A percentile compares a stretch with the other conserved stretches of the same genome.
Evolutionary conservation across 371 early-diverging fungal genomes (phyloP).

Genomic region (Zychaea mexicana): DNA sequence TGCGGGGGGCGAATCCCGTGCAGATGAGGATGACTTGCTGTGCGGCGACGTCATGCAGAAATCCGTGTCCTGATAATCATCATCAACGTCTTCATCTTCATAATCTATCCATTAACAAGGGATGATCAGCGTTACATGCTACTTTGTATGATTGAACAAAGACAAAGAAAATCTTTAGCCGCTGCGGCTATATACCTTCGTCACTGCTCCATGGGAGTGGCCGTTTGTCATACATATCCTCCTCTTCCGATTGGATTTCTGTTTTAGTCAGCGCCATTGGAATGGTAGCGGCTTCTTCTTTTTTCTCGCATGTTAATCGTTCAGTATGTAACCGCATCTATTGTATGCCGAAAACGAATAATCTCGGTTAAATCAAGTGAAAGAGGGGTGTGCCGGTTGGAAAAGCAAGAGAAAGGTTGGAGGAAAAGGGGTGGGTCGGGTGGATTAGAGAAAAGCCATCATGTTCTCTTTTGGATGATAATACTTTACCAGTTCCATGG

Average conservation of each 20-base stretch:
- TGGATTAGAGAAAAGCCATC: neutral
- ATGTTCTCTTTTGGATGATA: neutral
- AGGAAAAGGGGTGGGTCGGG: too few species aligned
- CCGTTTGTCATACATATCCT: constrained; percentile 2
- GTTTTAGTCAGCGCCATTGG: constrained; percentile 9
- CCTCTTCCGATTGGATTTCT: constrained; percentile 13
- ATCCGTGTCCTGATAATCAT: constrained; percentile 4
- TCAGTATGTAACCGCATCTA: constrained; percentile 35
- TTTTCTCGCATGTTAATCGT: constrained; percentile 21
- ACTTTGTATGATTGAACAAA: too few species aligned
- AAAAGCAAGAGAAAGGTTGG: too few species aligned
- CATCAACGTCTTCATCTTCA: constrained; percentile 6
- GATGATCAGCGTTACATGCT: too few species aligned
- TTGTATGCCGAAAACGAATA: too few species aligned
- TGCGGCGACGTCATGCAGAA: constrained; percentile 12
- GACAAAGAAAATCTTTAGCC: too few species aligned
- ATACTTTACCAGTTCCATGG: constrained; percentile 38
- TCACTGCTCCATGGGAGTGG: constrained; percentile 2
- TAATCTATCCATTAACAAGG: too few species aligned
- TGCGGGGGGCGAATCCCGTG: neutral
- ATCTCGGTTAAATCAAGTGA: too few species aligned
- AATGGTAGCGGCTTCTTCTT: neutral
- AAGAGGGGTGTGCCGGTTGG: too few species aligned
- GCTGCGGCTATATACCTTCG: too few species aligned
- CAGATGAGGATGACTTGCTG: constrained; percentile 5